phyloP scores from a whole-genome alignment of 2,329 filamentous ascomycete genomes.

The Alternaria sp. region DNA sequence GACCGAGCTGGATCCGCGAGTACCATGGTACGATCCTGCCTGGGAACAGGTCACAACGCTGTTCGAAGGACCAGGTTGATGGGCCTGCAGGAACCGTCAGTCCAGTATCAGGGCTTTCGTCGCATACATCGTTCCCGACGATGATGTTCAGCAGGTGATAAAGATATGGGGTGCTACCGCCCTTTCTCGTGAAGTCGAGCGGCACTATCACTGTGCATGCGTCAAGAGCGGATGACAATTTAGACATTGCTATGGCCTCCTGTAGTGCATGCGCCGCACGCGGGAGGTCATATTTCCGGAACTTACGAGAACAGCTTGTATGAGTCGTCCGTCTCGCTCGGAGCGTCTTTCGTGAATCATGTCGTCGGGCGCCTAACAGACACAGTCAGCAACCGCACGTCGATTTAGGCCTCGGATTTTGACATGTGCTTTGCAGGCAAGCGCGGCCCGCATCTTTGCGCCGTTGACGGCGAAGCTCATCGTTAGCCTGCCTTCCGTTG shows the following conservation, averaged over 20 bases:
- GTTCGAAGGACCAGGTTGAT: not conserved
- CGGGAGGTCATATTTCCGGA: not conserved
- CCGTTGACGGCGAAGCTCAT: not conserved
- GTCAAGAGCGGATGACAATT: not conserved
- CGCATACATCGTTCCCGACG: not conserved
- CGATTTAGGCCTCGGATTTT: not conserved
- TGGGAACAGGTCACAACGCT: not conserved
- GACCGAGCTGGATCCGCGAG: not conserved
- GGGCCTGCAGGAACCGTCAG: no score
- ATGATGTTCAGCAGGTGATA: not conserved
- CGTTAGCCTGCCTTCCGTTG: not conserved
- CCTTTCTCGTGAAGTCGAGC: not conserved
- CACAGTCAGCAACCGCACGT: not conserved
- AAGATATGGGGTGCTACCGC: not conserved
- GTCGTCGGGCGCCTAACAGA: not conserved
- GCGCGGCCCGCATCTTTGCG: not conserved
- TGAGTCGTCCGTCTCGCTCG: not conserved
- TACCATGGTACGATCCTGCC: not conserved
- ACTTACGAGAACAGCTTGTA: not conserved
- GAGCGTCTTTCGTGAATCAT: not conserved
- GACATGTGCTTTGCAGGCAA: not conserved
- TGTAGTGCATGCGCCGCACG: not conserved
- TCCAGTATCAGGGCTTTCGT: not conserved
- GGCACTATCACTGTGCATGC: not conserved
- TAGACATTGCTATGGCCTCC: not conserved